Conservation (phyloP, 2,329 filamentous ascomycete genomes). For the Exophiala lecanii-corni region DNA sequence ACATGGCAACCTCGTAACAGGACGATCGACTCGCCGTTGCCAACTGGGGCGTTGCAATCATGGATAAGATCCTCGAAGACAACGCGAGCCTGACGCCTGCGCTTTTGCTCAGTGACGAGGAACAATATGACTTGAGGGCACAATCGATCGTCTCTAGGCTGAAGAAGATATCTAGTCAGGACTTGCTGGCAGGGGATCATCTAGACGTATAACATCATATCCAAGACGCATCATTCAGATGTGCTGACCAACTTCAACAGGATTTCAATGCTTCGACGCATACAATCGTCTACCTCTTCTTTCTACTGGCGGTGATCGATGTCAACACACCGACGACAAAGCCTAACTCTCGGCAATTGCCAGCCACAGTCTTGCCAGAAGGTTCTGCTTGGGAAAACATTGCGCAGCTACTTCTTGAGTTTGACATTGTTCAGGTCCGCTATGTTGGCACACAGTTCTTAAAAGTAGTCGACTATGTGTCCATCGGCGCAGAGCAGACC, state of each 20-base stretch:
- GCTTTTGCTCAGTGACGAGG: constrained; percentile 17
- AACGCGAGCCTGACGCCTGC: constrained; percentile 12
- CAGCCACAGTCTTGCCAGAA: constrained; percentile 41
- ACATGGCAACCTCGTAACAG: constrained; percentile 18
- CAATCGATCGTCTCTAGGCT: constrained; percentile 25
- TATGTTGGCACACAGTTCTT: constrained; percentile 40
- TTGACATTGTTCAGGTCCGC: constrained; percentile 43
- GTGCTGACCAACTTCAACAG: constrained; percentile 25
- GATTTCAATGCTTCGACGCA: constrained; percentile 54
- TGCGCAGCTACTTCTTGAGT: constrained; percentile 50
- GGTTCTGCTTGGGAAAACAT: constrained; percentile 48
- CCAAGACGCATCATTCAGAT: constrained; percentile 10
- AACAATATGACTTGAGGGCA: constrained; percentile 39
- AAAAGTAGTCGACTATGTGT: constrained; percentile 34
- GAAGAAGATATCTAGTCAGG: constrained; percentile 15
- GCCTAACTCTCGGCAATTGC: constrained; percentile 28
- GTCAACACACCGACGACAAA: constrained; percentile 32
- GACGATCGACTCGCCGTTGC: background rate
- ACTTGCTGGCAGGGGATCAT: constrained; percentile 9
- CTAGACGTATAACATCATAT: constrained; percentile 34
- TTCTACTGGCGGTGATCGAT: constrained; percentile 48
- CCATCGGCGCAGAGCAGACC: constrained; percentile 31
- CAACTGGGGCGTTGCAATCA: constrained; percentile 2
- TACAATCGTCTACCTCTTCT: constrained; percentile 55
- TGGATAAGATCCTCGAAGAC: constrained; percentile 21